Percentiles rank a stretch among this genome's conserved stretches.
Evolutionary conservation across 352 stramenopile genomes (phyloP).

Genomic region (Phytopythium aichiense): DNA sequence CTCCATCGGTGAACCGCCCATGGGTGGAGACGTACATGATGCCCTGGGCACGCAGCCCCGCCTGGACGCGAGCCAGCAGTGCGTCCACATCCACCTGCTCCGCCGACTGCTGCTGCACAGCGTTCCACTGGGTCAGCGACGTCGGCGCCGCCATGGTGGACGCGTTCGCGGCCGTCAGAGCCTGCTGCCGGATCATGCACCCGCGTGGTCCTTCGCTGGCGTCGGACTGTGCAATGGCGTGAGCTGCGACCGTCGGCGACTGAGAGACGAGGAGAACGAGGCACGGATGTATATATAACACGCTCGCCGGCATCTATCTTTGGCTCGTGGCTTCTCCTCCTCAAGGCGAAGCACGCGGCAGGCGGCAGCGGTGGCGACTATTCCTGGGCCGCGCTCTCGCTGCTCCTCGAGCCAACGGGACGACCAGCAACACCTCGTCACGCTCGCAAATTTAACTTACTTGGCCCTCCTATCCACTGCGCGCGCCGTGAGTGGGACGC

Average conservation of each 20-base stretch:
- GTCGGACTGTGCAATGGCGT: background rate
- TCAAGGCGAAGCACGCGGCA: too few relatives aligned
- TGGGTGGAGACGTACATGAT: slow-evolving; percentile 33
- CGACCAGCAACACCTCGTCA: background rate
- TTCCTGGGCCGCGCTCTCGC: background rate
- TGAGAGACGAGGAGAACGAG: too few relatives aligned
- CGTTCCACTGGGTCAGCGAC: slow-evolving; percentile 73
- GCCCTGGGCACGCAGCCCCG: slow-evolving; percentile 32
- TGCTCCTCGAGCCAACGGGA: background rate
- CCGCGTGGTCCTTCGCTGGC: background rate
- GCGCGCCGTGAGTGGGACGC: too few relatives aligned
- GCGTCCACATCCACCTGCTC: slow-evolving; percentile 49
- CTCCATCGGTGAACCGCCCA: background rate
- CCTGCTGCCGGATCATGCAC: background rate
- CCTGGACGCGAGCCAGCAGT: slow-evolving; percentile 39
- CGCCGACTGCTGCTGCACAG: slow-evolving; percentile 57
- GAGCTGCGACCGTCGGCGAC: too few relatives aligned
- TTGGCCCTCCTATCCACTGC: background rate
- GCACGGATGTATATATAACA: too few relatives aligned
- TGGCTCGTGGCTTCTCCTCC: too few relatives aligned
- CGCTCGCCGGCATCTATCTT: too few relatives aligned
- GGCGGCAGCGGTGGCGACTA: too few relatives aligned
- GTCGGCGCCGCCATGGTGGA: slow-evolving; percentile 18
- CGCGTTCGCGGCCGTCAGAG: background rate
- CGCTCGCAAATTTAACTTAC: background rate